Evolutionary conservation across 2,329 filamentous ascomycete species (phyloP), one percentile per base, ranked within the genome.

Genomic region (Diaporthe sp.): DNA sequence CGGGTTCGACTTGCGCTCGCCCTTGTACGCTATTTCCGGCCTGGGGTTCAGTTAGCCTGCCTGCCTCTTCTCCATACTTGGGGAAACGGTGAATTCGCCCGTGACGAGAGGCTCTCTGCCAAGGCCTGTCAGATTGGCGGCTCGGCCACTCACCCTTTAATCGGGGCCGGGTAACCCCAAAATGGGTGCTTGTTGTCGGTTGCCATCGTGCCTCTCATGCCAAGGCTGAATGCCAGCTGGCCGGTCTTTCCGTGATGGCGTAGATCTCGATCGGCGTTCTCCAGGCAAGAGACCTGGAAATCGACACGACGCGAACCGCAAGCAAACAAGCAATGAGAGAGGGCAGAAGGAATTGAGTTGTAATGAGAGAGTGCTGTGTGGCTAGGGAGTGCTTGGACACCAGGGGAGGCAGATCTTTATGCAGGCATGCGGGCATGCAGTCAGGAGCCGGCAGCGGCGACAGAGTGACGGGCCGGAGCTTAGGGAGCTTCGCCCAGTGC

Each of bases 1-100:
- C 3, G 91, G 91, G 77, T 92, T 92, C 12, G 85, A 84, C 65
- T 86, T 84, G 15, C 83, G 81, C 47, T 85, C 85, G 79, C 86
- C 84, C 61, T 85, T 80, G 78, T 88, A 89, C 1, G 85, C 85
- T 17, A 82, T 77, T 25, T 82, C 75, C 8, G 83, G 83, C 44
- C 83, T 85, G 71, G 13, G 32, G 39, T 22, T n/a, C 56, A 55
- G 75, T 77, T 27, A 77, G 74, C 44, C 47, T 53, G 53, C 25
- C 12, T 27, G 15, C 13, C 10, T 25, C 39, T 27, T 51, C 8
- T 51, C 44, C 25, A 42, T 25, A 13, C 27, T 37, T 37, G 39
- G 30, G 55, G 42, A 53, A 39, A 37, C n/a, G 13, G 58, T 30
- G 8, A 17, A 19, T n/a, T 10, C 10, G 10, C 47, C 56, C 27